Percentiles rank a stretch among this genome's conserved stretches.
These are phyloP conservation scores for Vigna reflexopilosa DNA, from an alignment of 306 rosid genomes.

Conservation along the genomic window DNA sequence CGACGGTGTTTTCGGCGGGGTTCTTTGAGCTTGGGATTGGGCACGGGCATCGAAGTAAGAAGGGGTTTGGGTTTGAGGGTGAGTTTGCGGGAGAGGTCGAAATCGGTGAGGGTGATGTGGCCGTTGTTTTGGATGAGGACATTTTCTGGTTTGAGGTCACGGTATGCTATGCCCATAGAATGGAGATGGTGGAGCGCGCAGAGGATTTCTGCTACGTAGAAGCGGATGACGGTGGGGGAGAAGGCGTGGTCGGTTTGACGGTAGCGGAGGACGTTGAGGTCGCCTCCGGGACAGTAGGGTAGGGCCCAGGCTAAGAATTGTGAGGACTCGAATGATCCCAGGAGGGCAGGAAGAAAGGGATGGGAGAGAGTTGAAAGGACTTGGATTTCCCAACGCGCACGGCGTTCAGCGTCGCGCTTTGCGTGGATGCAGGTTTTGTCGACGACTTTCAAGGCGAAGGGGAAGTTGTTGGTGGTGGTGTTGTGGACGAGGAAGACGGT, in stretches of 20 bases:
- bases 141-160: conserved; percentile 94
- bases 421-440: conserved; percentile 64
- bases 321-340: conserved; percentile 61
- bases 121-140: conserved; percentile 83
- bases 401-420: conserved; percentile 75
- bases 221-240: conserved; percentile 78
- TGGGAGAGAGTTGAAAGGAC: conserved; percentile 70
- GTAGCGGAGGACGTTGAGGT: conserved; percentile 85
- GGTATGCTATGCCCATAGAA: conserved; percentile 79
- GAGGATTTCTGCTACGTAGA: conserved; percentile 83
- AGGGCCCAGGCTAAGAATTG: conserved; percentile 78
- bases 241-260: conserved; percentile 78
- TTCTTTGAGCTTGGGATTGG: conserved; percentile 40
- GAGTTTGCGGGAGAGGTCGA: conserved; percentile 81
- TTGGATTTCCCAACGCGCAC: conserved; percentile 86
- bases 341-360: conserved; percentile 74
- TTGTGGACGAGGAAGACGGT: conserved; percentile 84
- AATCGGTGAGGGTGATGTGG: conserved; percentile 93
- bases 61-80: conserved; percentile 51
- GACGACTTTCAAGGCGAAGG: conserved; percentile 82
- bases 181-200: conserved; percentile 89
- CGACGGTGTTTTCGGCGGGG: conserved; percentile 54
- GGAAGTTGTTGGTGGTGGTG: conserved; percentile 30
- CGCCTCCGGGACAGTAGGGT: conserved; percentile 95
- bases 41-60: conserved; percentile 16